A percentile compares a stretch with the other conserved stretches of the same genome.
Evolutionary conservation across 225 moss, liverwort and hornwort genomes (phyloP).

Genomic region (Lunularia cruciata): DNA sequence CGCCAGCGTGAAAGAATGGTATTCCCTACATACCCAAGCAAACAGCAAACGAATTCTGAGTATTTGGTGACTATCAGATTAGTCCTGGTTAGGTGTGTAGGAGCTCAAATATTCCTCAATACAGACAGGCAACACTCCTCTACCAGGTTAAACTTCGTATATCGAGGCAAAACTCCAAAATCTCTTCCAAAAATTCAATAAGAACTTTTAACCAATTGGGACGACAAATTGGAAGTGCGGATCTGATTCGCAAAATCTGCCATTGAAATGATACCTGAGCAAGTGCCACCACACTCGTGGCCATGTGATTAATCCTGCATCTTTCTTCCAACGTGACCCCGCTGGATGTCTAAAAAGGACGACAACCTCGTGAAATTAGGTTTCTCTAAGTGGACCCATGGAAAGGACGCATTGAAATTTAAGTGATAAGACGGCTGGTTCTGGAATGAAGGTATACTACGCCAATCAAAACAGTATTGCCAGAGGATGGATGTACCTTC

Average conservation of each 20-base stretch:
- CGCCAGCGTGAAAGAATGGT: slow-evolving; percentile 93
- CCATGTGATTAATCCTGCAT: slow-evolving; percentile 92
- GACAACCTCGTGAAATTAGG: neutral
- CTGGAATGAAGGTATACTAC: too few relatives aligned
- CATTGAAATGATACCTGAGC: slow-evolving; percentile 85
- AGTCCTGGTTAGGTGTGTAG: neutral
- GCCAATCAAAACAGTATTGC: too few relatives aligned
- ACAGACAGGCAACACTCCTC: too few relatives aligned
- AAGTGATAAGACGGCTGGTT: neutral
- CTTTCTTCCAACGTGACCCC: slow-evolving; percentile 64
- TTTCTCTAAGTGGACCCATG: neutral
- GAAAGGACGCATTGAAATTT: neutral
- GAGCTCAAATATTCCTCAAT: too few relatives aligned
- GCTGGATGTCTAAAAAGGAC: slow-evolving; percentile 25
- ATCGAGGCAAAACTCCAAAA: neutral
- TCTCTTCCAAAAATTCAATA: too few relatives aligned
- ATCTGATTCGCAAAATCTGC: too few relatives aligned
- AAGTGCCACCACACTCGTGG: slow-evolving; percentile 86
- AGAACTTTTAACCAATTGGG: neutral
- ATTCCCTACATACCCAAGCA: slow-evolving; percentile 49
- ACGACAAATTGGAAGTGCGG: too few relatives aligned
- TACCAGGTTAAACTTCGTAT: too few relatives aligned
- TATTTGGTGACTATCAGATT: neutral
- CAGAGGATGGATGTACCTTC: slow-evolving; percentile 40
- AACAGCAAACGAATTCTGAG: neutral